A percentile compares a stretch with the other conserved stretches of the same genome.
phyloP scores from a whole-genome alignment of 163 green algal genomes.

The Botryococcus braunii region DNA sequence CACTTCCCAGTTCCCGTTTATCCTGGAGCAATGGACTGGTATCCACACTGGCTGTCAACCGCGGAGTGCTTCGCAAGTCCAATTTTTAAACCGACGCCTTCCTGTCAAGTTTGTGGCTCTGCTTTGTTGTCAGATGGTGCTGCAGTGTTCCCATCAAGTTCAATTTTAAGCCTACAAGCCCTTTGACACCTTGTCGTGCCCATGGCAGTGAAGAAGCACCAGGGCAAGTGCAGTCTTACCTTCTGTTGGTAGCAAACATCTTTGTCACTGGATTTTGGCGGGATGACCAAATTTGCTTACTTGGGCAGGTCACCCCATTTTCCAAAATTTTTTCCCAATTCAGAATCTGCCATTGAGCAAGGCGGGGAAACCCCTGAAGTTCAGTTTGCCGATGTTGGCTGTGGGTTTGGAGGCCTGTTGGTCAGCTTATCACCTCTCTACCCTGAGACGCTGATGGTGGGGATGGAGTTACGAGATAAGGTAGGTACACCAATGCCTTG shows the following conservation, averaged over 20 bases:
- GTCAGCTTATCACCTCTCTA: conserved; percentile 77
- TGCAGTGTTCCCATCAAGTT: no score
- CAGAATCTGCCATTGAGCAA: neutral
- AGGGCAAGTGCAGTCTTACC: neutral
- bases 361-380: conserved; percentile 34
- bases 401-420: conserved; percentile 91
- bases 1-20: conserved; percentile 58
- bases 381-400: conserved; percentile 90
- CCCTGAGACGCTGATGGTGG: conserved; percentile 85
- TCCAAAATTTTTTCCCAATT: neutral
- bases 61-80: no score
- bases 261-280: neutral
- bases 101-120: no score
- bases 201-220: no score
- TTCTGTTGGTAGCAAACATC: neutral
- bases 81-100: no score
- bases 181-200: no score
- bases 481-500: conserved; percentile 28
- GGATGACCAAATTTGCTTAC: neutral
- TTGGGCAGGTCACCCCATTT: neutral
- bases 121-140: no score
- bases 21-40: conserved; percentile 67
- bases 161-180: no score
- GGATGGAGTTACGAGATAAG: conserved; percentile 95
- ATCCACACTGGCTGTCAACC: no score